These are phyloP conservation scores for Quercus glauca DNA, from an alignment of 306 rosid genomes.

Conservation along the genomic window DNA sequence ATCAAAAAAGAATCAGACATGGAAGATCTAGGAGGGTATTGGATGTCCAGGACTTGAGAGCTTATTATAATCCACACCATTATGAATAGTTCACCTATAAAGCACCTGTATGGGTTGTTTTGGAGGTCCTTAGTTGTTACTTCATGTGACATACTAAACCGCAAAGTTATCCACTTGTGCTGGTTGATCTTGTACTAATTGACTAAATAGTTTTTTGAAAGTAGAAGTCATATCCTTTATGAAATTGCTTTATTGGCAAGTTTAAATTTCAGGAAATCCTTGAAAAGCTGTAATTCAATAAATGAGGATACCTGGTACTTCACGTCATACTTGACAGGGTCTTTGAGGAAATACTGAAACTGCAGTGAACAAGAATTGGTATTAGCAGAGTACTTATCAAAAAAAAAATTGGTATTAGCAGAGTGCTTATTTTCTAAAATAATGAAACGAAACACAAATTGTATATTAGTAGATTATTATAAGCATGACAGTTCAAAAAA, in stretches of 20 bases:
- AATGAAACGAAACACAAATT: background rate
- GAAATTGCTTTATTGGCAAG: background rate
- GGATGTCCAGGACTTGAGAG: background rate
- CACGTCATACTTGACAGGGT: conserved; percentile 61
- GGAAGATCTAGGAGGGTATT: background rate
- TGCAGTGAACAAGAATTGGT: conserved; percentile 13
- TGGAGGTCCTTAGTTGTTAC: background rate
- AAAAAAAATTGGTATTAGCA: background rate
- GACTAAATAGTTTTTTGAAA: background rate
- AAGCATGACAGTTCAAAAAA: background rate
- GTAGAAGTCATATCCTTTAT: background rate
- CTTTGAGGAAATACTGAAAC: conserved; percentile 64
- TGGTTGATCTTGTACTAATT: background rate
- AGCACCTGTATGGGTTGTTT: background rate
- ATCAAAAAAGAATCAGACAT: background rate
- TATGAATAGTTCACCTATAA: background rate
- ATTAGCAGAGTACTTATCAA: background rate
- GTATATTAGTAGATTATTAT: background rate
- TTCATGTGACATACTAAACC: background rate
- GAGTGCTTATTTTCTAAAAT: background rate
- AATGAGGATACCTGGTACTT: conserved; percentile 49
- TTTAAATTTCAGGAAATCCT: background rate
- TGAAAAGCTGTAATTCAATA: background rate
- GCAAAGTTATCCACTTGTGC: background rate
- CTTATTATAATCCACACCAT: background rate